phyloP scores from a whole-genome alignment of 2,329 filamentous ascomycete genomes.

The Ophiostoma australiae region DNA sequence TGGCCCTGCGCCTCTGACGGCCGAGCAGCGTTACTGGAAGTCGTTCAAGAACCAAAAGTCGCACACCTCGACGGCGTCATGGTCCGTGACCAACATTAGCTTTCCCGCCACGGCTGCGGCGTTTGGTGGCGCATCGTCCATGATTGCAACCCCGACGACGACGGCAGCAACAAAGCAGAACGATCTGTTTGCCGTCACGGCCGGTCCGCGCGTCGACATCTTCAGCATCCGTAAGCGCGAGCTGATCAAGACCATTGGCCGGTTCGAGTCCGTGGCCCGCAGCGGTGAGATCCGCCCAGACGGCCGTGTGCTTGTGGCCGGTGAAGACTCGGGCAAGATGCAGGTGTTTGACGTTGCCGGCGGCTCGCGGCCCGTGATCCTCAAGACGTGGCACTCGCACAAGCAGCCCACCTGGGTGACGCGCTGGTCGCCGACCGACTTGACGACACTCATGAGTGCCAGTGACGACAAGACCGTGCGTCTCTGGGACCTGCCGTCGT shows the following conservation, averaged over 20 bases:
- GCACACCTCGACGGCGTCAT: slow-evolving; percentile 84
- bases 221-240: slow-evolving; percentile 91
- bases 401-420: slow-evolving; percentile 92
- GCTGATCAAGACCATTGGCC: slow-evolving; percentile 85
- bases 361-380: slow-evolving; percentile 68
- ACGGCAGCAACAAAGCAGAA: slow-evolving; percentile 46
- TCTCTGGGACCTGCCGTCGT: slow-evolving; percentile 86
- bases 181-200: slow-evolving; percentile 88
- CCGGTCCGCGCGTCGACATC: slow-evolving; percentile 85
- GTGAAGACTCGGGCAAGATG: slow-evolving; percentile 84
- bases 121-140: slow-evolving; percentile 28
- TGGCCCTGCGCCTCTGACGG: slow-evolving; percentile 75
- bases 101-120: slow-evolving; percentile 51
- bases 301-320: slow-evolving; percentile 81
- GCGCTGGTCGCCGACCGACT: slow-evolving; percentile 82
- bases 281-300: slow-evolving; percentile 85
- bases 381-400: slow-evolving; percentile 93
- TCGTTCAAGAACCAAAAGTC: slow-evolving; percentile 88
- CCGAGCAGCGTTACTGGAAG: slow-evolving; percentile 95
- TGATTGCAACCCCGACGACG: slow-evolving; percentile 38
- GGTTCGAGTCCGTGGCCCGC: slow-evolving; percentile 87
- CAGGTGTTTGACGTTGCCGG: slow-evolving; percentile 84
- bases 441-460: slow-evolving; percentile 81
- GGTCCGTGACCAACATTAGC: slow-evolving; percentile 85
- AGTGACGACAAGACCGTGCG: slow-evolving; percentile 91